phyloP scores from a whole-genome alignment of 768 basidiomycete species.

The Rhodotorula taiwanensis region DNA sequence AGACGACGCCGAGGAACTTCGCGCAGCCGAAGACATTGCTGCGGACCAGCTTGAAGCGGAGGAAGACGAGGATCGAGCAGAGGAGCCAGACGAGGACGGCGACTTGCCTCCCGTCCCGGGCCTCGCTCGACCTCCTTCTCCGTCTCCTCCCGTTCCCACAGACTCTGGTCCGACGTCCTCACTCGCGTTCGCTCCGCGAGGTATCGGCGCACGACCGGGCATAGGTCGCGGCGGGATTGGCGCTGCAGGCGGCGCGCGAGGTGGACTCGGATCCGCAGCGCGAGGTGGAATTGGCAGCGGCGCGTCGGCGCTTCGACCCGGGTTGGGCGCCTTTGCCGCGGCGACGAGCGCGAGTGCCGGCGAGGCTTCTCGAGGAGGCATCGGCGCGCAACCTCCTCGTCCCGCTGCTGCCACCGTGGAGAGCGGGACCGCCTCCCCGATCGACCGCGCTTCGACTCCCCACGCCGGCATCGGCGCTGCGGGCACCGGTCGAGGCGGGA shows the following conservation, averaged over 20 bases:
- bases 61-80: constrained; percentile 45
- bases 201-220: neutral
- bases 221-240: neutral
- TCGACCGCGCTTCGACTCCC: constrained; percentile 22
- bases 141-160: constrained; percentile 29
- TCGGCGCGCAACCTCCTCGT: neutral
- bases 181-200: constrained; percentile 29
- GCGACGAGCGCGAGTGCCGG: constrained; percentile 1
- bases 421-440: constrained; percentile 13
- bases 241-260: neutral
- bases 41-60: constrained; percentile 42
- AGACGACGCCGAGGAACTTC: constrained; percentile 42
- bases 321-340: constrained; percentile 4
- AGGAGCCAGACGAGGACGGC: constrained; percentile 36
- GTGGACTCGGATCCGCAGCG: neutral
- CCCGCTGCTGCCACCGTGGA: constrained; percentile 38
- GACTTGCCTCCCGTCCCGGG: constrained; percentile 46
- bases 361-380: neutral
- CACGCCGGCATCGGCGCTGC: constrained; percentile 14
- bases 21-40: constrained; percentile 35
- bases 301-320: constrained; percentile 35
- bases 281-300: constrained; percentile 7
- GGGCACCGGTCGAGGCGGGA: constrained; percentile 1
- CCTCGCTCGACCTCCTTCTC: constrained; percentile 28
- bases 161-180: constrained; percentile 22